Evolutionary conservation across 2,329 filamentous ascomycete genomes (phyloP), one percentile per base, ranked within the genome.

Genomic region (Aspergillus ibericus): DNA sequence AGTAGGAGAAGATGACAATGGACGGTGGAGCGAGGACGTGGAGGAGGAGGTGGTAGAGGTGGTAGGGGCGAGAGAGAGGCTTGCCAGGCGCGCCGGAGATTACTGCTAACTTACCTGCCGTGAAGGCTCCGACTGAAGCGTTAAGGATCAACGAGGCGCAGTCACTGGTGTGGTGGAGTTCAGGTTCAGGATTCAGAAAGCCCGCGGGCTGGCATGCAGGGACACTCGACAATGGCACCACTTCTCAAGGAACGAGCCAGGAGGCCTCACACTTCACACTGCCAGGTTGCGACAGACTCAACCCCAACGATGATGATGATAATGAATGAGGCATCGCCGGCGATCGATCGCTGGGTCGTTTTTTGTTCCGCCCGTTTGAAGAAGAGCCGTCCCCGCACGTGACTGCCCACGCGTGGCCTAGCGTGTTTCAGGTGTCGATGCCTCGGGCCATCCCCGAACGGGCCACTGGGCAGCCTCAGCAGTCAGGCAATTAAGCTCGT

Each of bases 351-450:
- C 2, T 9, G 7, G 29, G 29, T 63, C 59, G 58, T 62, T 63
- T 63, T 62, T 61, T 59, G 47, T 59, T 57, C 53, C 16, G 55
- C 56, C 22, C 4, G 50, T 42, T 18, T 53, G 51, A 40, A 40
- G 51, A 44, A n/a, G n/a, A 15, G 38, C 51, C 44, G 15, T 5
- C n/a, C n/a, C 13, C 5, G 58, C 68, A 70, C 67, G 69, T 71
- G 69, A 65, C 51, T 12, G 15, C 13, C 27, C 48, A 49, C 48
- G 48, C 50, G 51, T 18, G 54, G 61, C 22, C 53, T 66, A 69
- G 68, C 59, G 70, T 67, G 70, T 72, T 72, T 72, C 69, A 72
- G 64, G 59, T 65, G 47, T 29, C 5, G 53, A 12, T 55, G 53
- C 53, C 53, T 46, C 42, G 42, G 53, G 60, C 66, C 58, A 64